phyloP scores from a whole-genome alignment of 2,329 filamentous ascomycete genomes.

The Penicillium sp. region DNA sequence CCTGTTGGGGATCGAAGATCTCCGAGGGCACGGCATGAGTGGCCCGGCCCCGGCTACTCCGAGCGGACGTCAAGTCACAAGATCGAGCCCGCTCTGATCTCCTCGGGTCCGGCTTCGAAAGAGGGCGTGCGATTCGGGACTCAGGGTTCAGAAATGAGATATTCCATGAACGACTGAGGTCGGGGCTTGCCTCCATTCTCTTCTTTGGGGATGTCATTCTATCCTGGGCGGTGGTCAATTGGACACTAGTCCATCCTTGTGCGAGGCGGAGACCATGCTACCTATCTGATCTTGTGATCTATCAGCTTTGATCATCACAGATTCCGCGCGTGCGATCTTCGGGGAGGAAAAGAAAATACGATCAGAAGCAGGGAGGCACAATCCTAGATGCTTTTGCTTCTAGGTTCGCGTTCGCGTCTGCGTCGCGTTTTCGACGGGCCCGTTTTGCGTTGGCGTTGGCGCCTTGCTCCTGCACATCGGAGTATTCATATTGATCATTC shows the following conservation, averaged over 20 bases:
- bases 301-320: background rate
- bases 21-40: no score
- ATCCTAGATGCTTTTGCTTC: background rate
- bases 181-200: background rate
- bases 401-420: background rate
- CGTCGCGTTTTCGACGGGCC: background rate
- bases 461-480: constrained; percentile 11
- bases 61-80: background rate
- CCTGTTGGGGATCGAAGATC: no score
- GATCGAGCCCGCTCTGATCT: background rate
- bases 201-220: background rate
- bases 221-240: background rate
- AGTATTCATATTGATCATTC: constrained; percentile 5
- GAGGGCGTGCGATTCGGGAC: background rate
- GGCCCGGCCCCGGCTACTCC: background rate
- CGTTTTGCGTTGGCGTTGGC: background rate
- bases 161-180: background rate
- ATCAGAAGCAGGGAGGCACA: background rate
- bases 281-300: constrained; percentile 2
- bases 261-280: background rate
- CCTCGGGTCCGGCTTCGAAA: constrained; percentile 5
- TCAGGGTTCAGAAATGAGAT: background rate
- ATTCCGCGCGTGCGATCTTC: constrained; percentile 1
- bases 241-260: background rate
- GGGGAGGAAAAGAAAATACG: background rate